Base-by-base conservation (phyloP, 2,329 filamentous ascomycete genomes). In the Claviceps purpurea region DNA sequence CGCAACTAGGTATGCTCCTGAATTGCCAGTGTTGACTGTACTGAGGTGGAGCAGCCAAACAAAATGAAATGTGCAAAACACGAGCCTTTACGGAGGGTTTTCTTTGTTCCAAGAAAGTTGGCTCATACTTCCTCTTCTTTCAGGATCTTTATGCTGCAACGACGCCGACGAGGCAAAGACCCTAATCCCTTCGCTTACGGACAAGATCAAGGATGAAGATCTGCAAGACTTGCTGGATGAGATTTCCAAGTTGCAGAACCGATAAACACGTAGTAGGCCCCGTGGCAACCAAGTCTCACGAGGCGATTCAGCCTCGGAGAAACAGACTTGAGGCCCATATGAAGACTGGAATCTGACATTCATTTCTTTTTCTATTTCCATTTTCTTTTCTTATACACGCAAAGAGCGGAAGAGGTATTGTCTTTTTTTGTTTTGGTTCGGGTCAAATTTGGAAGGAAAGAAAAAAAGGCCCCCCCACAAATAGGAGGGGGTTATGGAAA, bases 161-260 rank as follows among this genome's bases (percentile, higher is more conserved):
- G 85, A 83, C 45, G 85, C 89, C 54, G 93, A 98, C 65, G 94
- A 98, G 71, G 93, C 93, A 55, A 96, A 95, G 72, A 95, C 89
- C 8, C 77, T 98, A 54, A 95, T 98, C 56, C 94, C 93, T 1
- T 95, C 80, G 53, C 70, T 98, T 49, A 78, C 83, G 60, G 84
- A 89, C 68, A 98, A 98, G 72, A 94, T 97, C 63, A 79, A 78
- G 55, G 91, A 97, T 65, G 86, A 89, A 39, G 88, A 95, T 59
- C 71, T 98, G 57, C 85, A 95, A 68, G 84, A 89, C 56, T 73
- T 97, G 53, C 77, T 98, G 53, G 84, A 95, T 63, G 89, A 98
- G 72, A 85, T 97, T 70, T 86, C 83, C 60, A 94, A 94, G 74
- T 73, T 95, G 47, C 74, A 77, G 60, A 69, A 66, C 55, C 60